A percentile compares a stretch with the other conserved stretches of the same genome.
These are phyloP conservation scores for Galerina marginata DNA, from an alignment of 768 basidiomycete genomes.

Conservation along the genomic window DNA sequence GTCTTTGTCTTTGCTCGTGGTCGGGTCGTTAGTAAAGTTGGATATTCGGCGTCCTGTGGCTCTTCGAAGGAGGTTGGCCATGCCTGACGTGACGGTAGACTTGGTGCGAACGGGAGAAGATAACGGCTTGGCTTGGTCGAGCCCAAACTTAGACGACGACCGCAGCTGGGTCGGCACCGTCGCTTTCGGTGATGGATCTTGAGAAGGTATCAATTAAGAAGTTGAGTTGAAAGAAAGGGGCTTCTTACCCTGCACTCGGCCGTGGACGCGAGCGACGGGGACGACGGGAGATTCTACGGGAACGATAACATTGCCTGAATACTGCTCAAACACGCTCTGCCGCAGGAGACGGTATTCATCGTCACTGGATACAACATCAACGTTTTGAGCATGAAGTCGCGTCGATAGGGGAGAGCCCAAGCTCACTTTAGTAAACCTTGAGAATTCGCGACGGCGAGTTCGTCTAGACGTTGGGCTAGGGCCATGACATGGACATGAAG, in stretches of 20 bases:
- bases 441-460: conserved; percentile 70
- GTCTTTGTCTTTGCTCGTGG: conserved; percentile 23
- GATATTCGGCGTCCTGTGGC: conserved; percentile 40
- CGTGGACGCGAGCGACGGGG: conserved; percentile 27
- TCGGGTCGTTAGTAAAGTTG: conserved; percentile 25
- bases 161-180: background rate
- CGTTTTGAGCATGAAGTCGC: background rate
- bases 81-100: conserved; percentile 32
- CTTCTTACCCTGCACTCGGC: conserved; percentile 7
- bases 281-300: conserved; percentile 36
- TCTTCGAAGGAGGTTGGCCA: conserved; percentile 43
- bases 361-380: conserved; percentile 48
- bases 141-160: conserved; percentile 1
- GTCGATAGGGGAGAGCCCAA: background rate
- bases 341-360: conserved; percentile 76
- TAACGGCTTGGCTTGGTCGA: conserved; percentile 15
- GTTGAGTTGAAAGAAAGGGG: background rate
- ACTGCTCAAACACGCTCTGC: conserved; percentile 69
- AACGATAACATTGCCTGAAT: conserved; percentile 40
- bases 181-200: conserved; percentile 10
- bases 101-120: conserved; percentile 26
- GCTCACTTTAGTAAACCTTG: conserved; percentile 70
- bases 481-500: conserved; percentile 42
- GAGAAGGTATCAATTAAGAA: background rate
- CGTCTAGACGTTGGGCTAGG: conserved; percentile 67